Evolutionary conservation across 169 alveolate species (phyloP).

Genomic region (Plasmodium sp.): DNA sequence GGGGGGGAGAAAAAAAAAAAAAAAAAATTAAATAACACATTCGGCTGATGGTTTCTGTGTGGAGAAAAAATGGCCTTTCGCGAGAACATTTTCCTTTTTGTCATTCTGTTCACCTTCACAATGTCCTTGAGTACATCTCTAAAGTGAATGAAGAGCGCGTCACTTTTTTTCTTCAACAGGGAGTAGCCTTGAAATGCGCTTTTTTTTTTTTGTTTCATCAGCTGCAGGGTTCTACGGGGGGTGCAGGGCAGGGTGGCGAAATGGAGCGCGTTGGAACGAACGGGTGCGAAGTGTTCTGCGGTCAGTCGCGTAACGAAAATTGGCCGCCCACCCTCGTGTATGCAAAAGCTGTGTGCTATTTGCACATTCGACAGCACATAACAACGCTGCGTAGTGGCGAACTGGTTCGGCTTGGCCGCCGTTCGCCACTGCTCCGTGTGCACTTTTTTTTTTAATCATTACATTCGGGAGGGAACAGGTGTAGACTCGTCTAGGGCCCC

Average conservation of each 20-base stretch:
- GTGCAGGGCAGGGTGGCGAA: neutral
- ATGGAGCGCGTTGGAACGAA: neutral
- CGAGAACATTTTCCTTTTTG: neutral
- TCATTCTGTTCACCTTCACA: constrained; percentile 85
- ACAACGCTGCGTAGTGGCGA: neutral
- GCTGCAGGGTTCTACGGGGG: constrained; percentile 86
- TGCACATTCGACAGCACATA: neutral
- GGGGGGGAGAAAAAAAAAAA: neutral
- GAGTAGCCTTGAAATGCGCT: constrained; percentile 96
- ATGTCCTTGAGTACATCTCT: constrained; percentile 92
- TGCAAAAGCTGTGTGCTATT: neutral
- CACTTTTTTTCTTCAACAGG: constrained; percentile 94
- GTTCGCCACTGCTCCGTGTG: neutral
- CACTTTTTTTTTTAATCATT: constrained; percentile 1
- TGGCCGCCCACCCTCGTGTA: neutral
- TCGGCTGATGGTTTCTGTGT: neutral
- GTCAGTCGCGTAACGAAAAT: neutral
- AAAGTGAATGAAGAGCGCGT: constrained; percentile 93
- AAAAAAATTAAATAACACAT: too few relatives aligned
- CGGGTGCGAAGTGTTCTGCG: neutral
- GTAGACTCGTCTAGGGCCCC: constrained; percentile 76
- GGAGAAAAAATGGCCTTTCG: neutral
- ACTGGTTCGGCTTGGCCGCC: too few relatives aligned
- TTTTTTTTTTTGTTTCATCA: constrained; percentile 86
- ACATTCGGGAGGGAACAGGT: constrained; percentile 76